phyloP scores from a whole-genome alignment of 78 protist species.

The Dictyostelium brefeldianum region DNA sequence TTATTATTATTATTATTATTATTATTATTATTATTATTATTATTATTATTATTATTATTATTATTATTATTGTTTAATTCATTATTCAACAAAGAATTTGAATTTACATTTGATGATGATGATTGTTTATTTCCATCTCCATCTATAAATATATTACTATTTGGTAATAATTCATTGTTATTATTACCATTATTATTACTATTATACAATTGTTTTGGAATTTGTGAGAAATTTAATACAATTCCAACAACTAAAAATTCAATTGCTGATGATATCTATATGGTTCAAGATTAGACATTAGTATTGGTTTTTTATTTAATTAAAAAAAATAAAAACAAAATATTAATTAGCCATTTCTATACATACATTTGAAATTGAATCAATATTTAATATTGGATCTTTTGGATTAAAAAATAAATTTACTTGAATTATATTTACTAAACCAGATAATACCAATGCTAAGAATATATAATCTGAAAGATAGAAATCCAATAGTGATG shows the following conservation, averaged over 20 bases:
- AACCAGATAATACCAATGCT: slow-evolving; percentile 37
- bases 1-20: background rate
- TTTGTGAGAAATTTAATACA: slow-evolving; percentile 11
- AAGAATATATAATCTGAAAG: slow-evolving; percentile 18
- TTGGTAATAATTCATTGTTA: background rate
- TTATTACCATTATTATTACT: background rate
- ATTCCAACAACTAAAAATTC: slow-evolving; percentile 31
- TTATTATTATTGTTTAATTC: background rate
- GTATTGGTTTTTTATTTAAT: no score
- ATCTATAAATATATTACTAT: no score
- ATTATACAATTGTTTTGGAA: background rate
- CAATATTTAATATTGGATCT: slow-evolving; percentile 18
- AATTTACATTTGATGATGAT: background rate
- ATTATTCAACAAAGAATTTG: background rate
- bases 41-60: background rate
- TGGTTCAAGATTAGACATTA: no score
- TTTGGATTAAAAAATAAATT: slow-evolving; percentile 51
- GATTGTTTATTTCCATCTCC: background rate
- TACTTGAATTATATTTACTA: slow-evolving; percentile 2
- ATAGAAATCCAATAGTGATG: background rate
- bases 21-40: background rate
- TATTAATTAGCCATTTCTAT: background rate
- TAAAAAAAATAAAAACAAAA: background rate
- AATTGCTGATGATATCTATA: slow-evolving; percentile 46
- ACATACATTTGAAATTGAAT: slow-evolving; percentile 60